These are phyloP conservation scores for Eimeria sp. DNA, from an alignment of 169 alveolate genomes.

Conservation along the genomic window DNA sequence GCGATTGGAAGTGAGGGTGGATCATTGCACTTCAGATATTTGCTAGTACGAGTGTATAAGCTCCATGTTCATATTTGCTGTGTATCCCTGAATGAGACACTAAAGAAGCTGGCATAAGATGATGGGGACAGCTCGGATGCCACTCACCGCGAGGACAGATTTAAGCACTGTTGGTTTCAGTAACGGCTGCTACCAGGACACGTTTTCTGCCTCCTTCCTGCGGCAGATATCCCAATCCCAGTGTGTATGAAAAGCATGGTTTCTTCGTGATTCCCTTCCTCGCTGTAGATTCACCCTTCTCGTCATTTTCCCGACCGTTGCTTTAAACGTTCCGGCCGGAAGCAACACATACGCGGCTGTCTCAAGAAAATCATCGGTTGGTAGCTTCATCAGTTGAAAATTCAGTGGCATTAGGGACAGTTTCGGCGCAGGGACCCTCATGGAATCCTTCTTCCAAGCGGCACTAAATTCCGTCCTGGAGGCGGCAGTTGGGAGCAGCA, in stretches of 20 bases:
- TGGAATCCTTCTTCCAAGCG: conserved; percentile 74
- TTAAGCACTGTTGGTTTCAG: not conserved
- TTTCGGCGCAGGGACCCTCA: conserved; percentile 30
- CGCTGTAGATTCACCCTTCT: not conserved
- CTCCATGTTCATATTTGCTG: not conserved
- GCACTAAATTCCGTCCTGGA: conserved; percentile 69
- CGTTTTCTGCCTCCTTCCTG: not conserved
- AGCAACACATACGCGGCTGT: not conserved
- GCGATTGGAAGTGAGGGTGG: conserved; percentile 24
- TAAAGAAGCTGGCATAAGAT: not conserved
- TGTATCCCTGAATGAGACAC: not conserved
- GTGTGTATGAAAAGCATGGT: not conserved
- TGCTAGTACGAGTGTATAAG: too few species aligned
- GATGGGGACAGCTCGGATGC: conserved; percentile 30
- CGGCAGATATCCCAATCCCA: not conserved
- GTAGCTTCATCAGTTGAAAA: not conserved
- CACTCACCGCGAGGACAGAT: not conserved
- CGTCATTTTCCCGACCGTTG: not conserved
- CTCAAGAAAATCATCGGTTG: not conserved
- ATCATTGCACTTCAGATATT: not conserved
- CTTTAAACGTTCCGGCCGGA: not conserved
- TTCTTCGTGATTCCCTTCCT: not conserved
- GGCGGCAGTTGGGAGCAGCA: conserved; percentile 69
- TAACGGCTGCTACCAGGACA: not conserved
- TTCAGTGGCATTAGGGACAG: not conserved